These are phyloP conservation scores for Colletotrichum lindemuthianum DNA, from an alignment of 2,329 filamentous ascomycete genomes.

Conservation along the genomic window DNA sequence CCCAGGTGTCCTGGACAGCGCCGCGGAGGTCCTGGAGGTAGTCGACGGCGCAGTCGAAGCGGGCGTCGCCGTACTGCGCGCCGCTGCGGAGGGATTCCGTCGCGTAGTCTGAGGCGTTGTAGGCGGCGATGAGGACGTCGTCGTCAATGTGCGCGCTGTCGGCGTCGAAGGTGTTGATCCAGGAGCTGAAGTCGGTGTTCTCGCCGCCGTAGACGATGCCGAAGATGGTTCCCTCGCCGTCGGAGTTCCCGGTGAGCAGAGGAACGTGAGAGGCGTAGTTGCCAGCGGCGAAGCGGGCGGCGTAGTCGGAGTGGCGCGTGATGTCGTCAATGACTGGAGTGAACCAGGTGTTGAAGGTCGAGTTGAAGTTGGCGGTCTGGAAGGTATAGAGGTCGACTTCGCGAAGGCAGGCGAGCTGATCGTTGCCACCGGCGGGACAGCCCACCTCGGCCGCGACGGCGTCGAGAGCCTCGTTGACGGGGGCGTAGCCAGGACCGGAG, in stretches of 20 bases:
- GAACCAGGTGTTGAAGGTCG: constrained; percentile 54
- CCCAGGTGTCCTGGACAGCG: constrained; percentile 50
- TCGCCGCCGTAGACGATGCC: constrained; percentile 46
- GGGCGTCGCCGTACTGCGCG: constrained; percentile 55
- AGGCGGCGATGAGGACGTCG: constrained; percentile 44
- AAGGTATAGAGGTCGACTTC: constrained; percentile 42
- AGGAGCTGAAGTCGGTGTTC: constrained; percentile 43
- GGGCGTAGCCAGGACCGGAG: constrained; percentile 52
- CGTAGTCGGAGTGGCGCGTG: constrained; percentile 47
- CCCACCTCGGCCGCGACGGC: constrained; percentile 49
- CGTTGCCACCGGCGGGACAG: constrained; percentile 42
- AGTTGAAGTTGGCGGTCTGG: constrained; percentile 46
- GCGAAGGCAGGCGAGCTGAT: constrained; percentile 51
- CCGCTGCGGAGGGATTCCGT: constrained; percentile 53
- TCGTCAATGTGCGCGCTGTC: constrained; percentile 51
- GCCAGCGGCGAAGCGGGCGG: constrained; percentile 39
- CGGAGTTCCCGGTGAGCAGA: constrained; percentile 47
- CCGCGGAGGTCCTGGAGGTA: constrained; percentile 52
- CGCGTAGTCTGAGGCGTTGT: constrained; percentile 47
- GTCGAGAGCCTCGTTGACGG: constrained; percentile 48
- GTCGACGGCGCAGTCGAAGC: constrained; percentile 55
- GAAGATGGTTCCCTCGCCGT: constrained; percentile 51
- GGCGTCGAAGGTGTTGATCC: constrained; percentile 50
- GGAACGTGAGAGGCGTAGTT: constrained; percentile 48
- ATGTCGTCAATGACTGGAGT: constrained; percentile 49